Evolutionary conservation across 2,329 filamentous ascomycete genomes (phyloP), one percentile per base, ranked within the genome.

Genomic region (Talaromyces sp.): DNA sequence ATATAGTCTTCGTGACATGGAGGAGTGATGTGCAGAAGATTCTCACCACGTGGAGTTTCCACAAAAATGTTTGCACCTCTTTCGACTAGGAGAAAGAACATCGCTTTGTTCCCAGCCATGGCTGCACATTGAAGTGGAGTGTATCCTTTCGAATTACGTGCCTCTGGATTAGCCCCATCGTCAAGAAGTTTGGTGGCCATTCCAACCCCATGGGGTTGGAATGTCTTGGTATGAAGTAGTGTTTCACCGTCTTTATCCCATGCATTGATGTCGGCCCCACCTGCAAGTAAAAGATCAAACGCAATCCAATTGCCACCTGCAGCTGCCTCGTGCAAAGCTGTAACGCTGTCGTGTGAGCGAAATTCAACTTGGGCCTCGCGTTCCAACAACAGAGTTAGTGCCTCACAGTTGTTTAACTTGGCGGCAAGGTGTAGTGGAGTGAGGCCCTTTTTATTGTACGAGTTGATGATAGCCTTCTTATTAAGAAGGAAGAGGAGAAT

Each of bases 81-180:
- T 0, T 65, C 62, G 0, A 71, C 24, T 1, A 73, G 53, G 2
- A 62, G 67, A 0, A 62, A 27, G 43, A 72, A 71, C 66, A 69
- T 70, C 0, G 26, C n/a, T 29, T 66, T 69, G 59, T 73, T 73
- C 1, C 69, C 69, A 6, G 31, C 50, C 3, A 64, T 56, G 0
- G 69, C 70, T 5, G 71, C 70, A 29, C 60, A 71, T 31, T 73
- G 71, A 3, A 73, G 58, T 0, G 71, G 66, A 0, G 70, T 73
- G 13, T 68, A 67, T 8, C 71, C 71, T 52, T 70, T 67, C 1
- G 66, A 66, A 0, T 58, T 71, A 1, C 65, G 59, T 4, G 66
- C 66, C 60, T 73, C 71, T 0, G 73, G 63, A 21, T 72, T 69
- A 2, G 69, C 70, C 2, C 70, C 70, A 14, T 67, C 58, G 0